These are phyloP conservation scores for Amaranthus tricolor DNA, from an alignment of 179 eudicot genomes.

Conservation along the genomic window DNA sequence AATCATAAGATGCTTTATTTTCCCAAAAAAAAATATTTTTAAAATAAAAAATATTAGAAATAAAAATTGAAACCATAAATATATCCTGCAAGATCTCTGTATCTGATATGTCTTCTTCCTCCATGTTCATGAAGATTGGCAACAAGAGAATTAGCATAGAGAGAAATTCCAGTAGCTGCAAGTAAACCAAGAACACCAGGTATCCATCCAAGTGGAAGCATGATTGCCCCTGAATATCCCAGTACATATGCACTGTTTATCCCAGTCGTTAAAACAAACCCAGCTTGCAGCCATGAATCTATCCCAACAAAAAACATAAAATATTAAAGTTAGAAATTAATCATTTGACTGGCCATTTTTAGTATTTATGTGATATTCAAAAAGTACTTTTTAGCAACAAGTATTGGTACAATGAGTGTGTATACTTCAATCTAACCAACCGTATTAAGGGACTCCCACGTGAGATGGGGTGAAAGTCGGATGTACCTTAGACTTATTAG, in stretches of 20 bases:
- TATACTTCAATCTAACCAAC: too few species aligned
- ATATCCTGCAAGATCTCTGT: slow-evolving; percentile 90
- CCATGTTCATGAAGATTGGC: slow-evolving; percentile 89
- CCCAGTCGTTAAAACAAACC: slow-evolving; percentile 82
- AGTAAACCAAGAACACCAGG: slow-evolving; percentile 71
- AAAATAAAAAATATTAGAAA: not conserved
- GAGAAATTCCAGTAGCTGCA: slow-evolving; percentile 62
- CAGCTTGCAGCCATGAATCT: slow-evolving; percentile 98
- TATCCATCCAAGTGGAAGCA: slow-evolving; percentile 94
- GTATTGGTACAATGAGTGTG: too few species aligned
- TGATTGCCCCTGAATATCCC: slow-evolving; percentile 81
- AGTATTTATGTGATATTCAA: too few species aligned
- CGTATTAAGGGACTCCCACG: too few species aligned
- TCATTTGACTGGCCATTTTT: too few species aligned
- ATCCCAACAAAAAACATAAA: slow-evolving; percentile 4
- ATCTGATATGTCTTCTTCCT: slow-evolving; percentile 84
- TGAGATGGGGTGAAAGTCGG: too few species aligned
- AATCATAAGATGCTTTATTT: too few species aligned
- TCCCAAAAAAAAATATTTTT: not conserved
- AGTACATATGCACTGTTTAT: slow-evolving; percentile 86
- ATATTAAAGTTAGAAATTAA: too few species aligned
- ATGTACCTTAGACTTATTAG: too few species aligned
- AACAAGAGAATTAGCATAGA: slow-evolving; percentile 73
- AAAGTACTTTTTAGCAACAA: too few species aligned
- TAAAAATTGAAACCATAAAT: slow-evolving; percentile 58